Base-by-base conservation (phyloP, 768 basidiomycete genomes). In the Omphalotus guepiniiformis region DNA sequence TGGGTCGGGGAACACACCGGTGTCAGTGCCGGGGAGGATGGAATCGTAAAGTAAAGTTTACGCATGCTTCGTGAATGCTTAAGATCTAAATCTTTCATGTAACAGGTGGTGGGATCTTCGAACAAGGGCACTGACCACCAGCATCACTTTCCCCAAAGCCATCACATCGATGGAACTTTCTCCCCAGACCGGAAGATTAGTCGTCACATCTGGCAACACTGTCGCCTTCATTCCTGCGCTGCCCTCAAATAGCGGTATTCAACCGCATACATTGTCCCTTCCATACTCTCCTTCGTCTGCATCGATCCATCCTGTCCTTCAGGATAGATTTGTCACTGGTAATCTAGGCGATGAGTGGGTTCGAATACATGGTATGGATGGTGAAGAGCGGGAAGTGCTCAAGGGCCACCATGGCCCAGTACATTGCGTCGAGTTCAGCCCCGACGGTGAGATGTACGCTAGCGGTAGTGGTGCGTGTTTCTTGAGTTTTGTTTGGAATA, bases 401-500 rank as follows among this genome's bases (percentile, higher is more conserved):
- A 95, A 96, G 65, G 95, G 95, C 3, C 96, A 98, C 60, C 96
- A 98, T 62, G 96, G 95, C 19, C 94, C 95, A 16, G 94, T 98
- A 15, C 93, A 95, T 58, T 91, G 89, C 46, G 86, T 95, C 39
- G 86, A 89, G 58, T 95, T 85, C 65, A 91, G 88, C 60, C 95
- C 95, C 1, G 95, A 98, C 62, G 95, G 95, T 19, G 96, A 98
- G 72, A 80, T 96, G 74, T 98, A 91, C 63, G 95, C 95, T 28
- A 93, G 90, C 58, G 96, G 95, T 42, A 94, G 91, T 58, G 95
- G 95, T 85, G 64, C 72, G 89, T 80, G 19, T 41, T 38, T 37
- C 46, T 51, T n/a, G 52, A 40, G 38, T 39, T 48, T 50, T 36
- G 13, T 53, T 40, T 36, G 46, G 44, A 39, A 47, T 42, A 8